A percentile compares a stretch with the other conserved stretches of the same genome.
These are phyloP conservation scores for Edaphochlamys debaryana DNA, from an alignment of 139 green algal genomes.

Conservation along the genomic window DNA sequence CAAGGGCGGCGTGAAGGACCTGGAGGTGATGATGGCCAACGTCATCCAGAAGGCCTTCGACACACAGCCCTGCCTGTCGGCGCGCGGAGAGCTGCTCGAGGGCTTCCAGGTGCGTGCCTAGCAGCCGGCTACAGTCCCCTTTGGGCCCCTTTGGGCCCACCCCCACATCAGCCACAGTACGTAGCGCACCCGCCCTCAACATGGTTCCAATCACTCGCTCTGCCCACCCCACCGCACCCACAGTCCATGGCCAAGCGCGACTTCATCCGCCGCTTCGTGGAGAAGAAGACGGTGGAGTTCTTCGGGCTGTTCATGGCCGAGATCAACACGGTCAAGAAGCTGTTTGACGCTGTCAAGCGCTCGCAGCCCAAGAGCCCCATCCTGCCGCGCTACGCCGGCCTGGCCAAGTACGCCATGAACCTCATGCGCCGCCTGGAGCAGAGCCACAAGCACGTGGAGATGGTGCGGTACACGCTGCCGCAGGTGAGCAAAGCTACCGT, in stretches of 20 bases:
- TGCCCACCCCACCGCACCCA: neutral
- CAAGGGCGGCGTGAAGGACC: slow-evolving; percentile 85
- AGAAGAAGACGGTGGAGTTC: slow-evolving; percentile 82
- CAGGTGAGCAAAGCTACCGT: slow-evolving; percentile 12
- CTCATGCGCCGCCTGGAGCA: slow-evolving; percentile 70
- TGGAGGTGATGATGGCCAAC: slow-evolving; percentile 86
- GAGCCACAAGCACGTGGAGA: slow-evolving; percentile 41
- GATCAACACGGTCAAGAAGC: slow-evolving; percentile 85
- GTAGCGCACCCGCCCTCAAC: too few species aligned
- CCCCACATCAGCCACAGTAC: too few species aligned
- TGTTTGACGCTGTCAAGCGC: slow-evolving; percentile 76
- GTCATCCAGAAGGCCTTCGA: slow-evolving; percentile 79
- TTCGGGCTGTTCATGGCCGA: slow-evolving; percentile 78
- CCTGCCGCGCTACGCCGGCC: slow-evolving; percentile 77
- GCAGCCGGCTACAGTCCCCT: too few species aligned
- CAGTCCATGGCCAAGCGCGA: slow-evolving; percentile 78
- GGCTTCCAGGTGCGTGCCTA: slow-evolving; percentile 55
- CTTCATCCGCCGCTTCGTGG: slow-evolving; percentile 68
- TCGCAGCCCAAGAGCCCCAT: slow-evolving; percentile 68
- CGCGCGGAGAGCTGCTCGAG: slow-evolving; percentile 69
- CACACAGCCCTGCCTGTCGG: slow-evolving; percentile 49
- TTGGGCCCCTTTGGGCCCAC: too few species aligned
- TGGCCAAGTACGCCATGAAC: slow-evolving; percentile 67
- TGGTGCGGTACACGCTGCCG: slow-evolving; percentile 73
- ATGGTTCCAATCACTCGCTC: too few species aligned